phyloP scores from a whole-genome alignment of 2,329 filamentous ascomycete genomes.

The Scedosporium boydii region DNA sequence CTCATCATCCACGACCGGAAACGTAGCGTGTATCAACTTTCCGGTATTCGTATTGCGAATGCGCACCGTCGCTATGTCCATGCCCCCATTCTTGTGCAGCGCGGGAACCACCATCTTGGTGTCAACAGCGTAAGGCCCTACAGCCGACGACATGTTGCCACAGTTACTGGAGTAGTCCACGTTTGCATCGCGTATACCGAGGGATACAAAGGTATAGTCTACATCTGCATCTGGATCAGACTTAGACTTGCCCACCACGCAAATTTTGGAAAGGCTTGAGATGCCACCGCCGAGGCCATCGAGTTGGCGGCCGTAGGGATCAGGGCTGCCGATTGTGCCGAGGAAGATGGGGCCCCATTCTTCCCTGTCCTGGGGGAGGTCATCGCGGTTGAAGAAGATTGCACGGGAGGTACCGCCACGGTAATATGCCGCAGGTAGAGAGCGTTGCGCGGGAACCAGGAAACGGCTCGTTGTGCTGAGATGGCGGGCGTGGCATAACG shows the following conservation, averaged over 20 bases:
- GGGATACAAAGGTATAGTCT: constrained; percentile 62
- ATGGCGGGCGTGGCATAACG: not conserved
- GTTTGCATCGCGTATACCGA: constrained; percentile 50
- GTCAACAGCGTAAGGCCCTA: constrained; percentile 58
- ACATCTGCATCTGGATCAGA: constrained; percentile 41
- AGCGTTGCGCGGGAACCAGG: not conserved
- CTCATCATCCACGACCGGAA: constrained; percentile 38
- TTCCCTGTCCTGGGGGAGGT: constrained; percentile 22
- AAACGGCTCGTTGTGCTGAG: not conserved
- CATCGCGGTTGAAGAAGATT: constrained; percentile 35
- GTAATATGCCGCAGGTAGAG: constrained; percentile 5
- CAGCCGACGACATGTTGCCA: constrained; percentile 61
- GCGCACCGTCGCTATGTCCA: constrained; percentile 36
- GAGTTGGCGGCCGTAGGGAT: constrained; percentile 59
- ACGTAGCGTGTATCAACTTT: constrained; percentile 53
- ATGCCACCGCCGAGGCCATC: constrained; percentile 62
- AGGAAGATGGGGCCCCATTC: constrained; percentile 43
- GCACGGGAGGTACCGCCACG: constrained; percentile 63
- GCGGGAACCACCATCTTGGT: constrained; percentile 29
- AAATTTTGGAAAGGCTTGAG: constrained; percentile 62
- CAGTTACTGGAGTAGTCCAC: constrained; percentile 64
- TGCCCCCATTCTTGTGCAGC: constrained; percentile 1
- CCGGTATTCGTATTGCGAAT: constrained; percentile 64
- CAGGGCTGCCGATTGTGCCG: constrained; percentile 53
- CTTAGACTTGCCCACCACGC: constrained; percentile 47